Percentiles rank a stretch among this genome's conserved stretches.
These are phyloP conservation scores for Flammula alnicola DNA, from an alignment of 1,284 basidiomycete genomes.

Conservation along the genomic window DNA sequence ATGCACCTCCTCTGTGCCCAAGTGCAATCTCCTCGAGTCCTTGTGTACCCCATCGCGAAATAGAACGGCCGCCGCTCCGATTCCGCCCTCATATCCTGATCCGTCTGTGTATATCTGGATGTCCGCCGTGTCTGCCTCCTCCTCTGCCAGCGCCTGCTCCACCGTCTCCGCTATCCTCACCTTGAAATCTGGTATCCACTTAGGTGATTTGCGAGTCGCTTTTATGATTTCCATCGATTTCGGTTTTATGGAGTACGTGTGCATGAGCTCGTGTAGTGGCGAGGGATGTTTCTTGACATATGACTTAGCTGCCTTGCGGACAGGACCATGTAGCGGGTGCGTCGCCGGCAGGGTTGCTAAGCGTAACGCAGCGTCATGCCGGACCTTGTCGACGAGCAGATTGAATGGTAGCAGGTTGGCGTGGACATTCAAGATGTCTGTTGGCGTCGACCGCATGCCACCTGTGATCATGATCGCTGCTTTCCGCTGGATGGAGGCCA, in stretches of 20 bases:
- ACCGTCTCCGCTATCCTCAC: constrained; percentile 5
- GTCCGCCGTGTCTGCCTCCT: constrained; percentile 13
- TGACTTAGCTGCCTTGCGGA: background rate
- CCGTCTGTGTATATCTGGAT: constrained; percentile 32
- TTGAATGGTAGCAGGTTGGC: too few relatives aligned
- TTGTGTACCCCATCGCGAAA: constrained; percentile 7
- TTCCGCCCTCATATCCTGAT: constrained; percentile 27
- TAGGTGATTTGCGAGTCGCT: background rate
- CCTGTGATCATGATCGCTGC: background rate
- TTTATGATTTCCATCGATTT: constrained; percentile 25
- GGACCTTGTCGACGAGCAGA: too few relatives aligned
- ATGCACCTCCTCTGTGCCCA: constrained; percentile 24
- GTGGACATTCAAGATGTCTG: too few relatives aligned
- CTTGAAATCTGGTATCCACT: background rate
- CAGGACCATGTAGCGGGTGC: background rate
- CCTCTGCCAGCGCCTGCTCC: constrained; percentile 18
- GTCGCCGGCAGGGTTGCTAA: background rate
- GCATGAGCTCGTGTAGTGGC: constrained; percentile 25
- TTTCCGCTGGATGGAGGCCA: background rate
- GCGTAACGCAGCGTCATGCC: background rate
- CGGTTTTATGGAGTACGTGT: constrained; percentile 8
- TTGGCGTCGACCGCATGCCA: too few relatives aligned
- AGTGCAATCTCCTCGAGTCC: constrained; percentile 1
- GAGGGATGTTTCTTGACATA: constrained; percentile 1
- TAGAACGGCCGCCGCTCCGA: constrained; percentile 33